Percentiles rank a stretch among this genome's conserved stretches.
These are phyloP conservation scores for Globisporangium irregulare DNA, from an alignment of 352 stramenopile genomes.

Conservation along the genomic window DNA sequence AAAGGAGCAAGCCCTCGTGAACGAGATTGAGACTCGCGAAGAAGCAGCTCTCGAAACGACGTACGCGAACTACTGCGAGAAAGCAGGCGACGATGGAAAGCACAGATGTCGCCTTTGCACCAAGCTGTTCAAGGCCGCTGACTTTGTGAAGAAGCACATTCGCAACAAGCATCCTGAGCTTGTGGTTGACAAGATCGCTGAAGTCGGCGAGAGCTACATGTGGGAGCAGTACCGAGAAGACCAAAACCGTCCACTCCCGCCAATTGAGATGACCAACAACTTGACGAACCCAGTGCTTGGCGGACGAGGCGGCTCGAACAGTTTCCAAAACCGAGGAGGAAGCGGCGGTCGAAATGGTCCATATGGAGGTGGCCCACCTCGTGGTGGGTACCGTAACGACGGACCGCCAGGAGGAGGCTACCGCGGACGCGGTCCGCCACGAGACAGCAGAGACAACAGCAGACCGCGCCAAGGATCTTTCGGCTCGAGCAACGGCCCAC, in stretches of 20 bases:
- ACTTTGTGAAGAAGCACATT: constrained; percentile 90
- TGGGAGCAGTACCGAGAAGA: constrained; percentile 86
- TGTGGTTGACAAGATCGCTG: constrained; percentile 76
- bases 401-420: constrained; percentile 35
- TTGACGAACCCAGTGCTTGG: constrained; percentile 53
- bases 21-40: constrained; percentile 74
- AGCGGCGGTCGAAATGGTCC: constrained; percentile 24
- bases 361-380: constrained; percentile 23
- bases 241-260: constrained; percentile 67
- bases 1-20: constrained; percentile 60
- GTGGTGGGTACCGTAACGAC: constrained; percentile 54
- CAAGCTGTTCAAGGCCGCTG: constrained; percentile 85
- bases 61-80: constrained; percentile 82
- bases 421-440: constrained; percentile 47
- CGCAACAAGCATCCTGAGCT: constrained; percentile 86
- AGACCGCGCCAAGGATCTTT: constrained; percentile 43
- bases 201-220: constrained; percentile 85
- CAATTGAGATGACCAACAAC: constrained; percentile 71
- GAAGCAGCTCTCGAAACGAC: constrained; percentile 70
- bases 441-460: constrained; percentile 51
- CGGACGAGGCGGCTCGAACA: constrained; percentile 35
- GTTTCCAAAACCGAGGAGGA: constrained; percentile 28
- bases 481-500: constrained; percentile 25
- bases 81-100: constrained; percentile 79
- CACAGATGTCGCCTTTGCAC: constrained; percentile 81